A percentile compares a stretch with the other conserved stretches of the same genome.
Evolutionary conservation across 2,329 filamentous ascomycete species (phyloP).

Genomic region (Fusarium heterosporum): DNA sequence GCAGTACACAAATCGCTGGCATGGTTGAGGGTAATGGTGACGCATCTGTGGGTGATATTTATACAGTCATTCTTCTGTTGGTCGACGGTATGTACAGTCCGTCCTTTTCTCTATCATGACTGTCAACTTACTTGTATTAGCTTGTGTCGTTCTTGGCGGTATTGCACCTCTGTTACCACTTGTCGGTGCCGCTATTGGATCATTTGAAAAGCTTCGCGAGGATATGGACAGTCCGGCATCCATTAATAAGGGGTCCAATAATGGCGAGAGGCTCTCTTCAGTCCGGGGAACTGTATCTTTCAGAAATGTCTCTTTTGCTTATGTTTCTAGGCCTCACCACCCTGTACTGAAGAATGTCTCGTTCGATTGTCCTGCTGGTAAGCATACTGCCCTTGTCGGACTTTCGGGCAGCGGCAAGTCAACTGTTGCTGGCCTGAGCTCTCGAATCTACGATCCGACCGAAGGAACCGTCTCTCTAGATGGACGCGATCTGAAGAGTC

Average conservation of each 20-base stretch:
- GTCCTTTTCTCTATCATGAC: too few relatives aligned
- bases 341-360: conserved; percentile 58
- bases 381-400: conserved; percentile 68
- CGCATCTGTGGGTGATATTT: conserved; percentile 62
- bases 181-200: conserved; percentile 67
- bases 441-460: conserved; percentile 68
- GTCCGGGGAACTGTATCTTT: conserved; percentile 56
- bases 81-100: conserved; percentile 62
- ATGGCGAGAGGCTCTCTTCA: conserved; percentile 57
- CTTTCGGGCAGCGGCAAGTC: conserved; percentile 69
- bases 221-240: conserved; percentile 65
- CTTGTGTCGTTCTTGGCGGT: conserved; percentile 71
- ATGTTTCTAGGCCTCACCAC: conserved; percentile 57
- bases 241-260: conserved; percentile 58
- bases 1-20: conserved; percentile 63
- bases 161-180: conserved; percentile 73
- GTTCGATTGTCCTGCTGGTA: conserved; percentile 61
- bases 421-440: conserved; percentile 65
- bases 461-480: conserved; percentile 61
- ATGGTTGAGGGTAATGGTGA: conserved; percentile 51
- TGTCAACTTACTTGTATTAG: conserved; percentile 46
- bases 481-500: conserved; percentile 58
- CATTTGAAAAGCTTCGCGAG: conserved; percentile 68
- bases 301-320: conserved; percentile 58
- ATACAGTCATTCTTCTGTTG: conserved; percentile 73